Conservation (phyloP, 78 protist genomes). For the Paulinella micropora region DNA sequence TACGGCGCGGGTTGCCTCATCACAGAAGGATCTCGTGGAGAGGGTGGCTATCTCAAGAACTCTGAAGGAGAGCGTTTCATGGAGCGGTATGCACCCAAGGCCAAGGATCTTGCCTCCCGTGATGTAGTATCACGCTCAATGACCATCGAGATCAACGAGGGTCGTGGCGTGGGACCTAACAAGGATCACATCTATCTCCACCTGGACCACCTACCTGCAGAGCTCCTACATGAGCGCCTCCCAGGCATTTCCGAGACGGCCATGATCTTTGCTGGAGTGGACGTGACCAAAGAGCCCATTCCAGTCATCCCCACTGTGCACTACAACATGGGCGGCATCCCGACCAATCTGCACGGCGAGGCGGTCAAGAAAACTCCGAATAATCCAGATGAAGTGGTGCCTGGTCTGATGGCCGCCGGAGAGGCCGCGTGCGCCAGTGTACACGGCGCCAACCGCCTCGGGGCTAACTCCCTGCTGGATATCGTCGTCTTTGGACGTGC, state of each 20-base stretch:
- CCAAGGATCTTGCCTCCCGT: conserved; percentile 93
- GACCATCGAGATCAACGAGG: conserved; percentile 86
- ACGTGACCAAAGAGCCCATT: conserved; percentile 93
- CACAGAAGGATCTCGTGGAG: conserved; percentile 98
- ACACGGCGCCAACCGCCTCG: conserved; percentile 85
- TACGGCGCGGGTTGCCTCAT: conserved; percentile 95
- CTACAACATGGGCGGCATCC: conserved; percentile 99
- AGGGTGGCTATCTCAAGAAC: conserved; percentile 93
- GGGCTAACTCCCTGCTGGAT: conserved; percentile 96
- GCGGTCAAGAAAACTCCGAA: conserved; percentile 27
- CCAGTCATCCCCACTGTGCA: conserved; percentile 97
- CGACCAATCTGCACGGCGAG: conserved; percentile 84
- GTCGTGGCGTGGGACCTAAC: conserved; percentile 68
- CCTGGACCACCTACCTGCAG: conserved; percentile 77
- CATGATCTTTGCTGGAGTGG: conserved; percentile 92
- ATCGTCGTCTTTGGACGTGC: conserved; percentile 96
- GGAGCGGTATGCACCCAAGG: conserved; percentile 94
- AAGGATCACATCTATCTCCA: conserved; percentile 90
- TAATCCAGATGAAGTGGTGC: conserved; percentile 51
- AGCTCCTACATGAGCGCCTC: conserved; percentile 23
- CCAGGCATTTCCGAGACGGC: conserved; percentile 90
- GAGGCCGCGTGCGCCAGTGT: conserved; percentile 67
- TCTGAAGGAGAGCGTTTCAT: conserved; percentile 91
- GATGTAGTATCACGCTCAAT: conserved; percentile 96
- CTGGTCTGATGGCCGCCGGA: conserved; percentile 91